Evolutionary conservation across 176 grass and related monocot species (phyloP).

Genomic region (Musa acuminata): DNA sequence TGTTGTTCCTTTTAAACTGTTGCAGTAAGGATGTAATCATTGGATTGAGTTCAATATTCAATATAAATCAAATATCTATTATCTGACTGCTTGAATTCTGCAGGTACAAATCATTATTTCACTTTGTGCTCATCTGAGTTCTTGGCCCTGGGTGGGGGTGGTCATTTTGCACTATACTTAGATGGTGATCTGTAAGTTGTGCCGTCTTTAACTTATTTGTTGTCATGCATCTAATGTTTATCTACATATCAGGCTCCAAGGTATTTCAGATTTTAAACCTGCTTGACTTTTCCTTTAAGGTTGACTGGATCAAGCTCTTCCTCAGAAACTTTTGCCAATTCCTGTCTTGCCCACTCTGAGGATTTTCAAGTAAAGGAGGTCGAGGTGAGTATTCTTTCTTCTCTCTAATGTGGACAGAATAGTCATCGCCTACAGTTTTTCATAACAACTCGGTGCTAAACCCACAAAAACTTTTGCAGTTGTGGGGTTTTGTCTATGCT

Average conservation of each 20-base stretch:
- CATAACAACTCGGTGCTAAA: not conserved
- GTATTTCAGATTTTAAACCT: not conserved
- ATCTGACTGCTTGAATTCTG: constrained; percentile 17
- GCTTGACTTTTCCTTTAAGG: constrained; percentile 18
- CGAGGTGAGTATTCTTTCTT: constrained; percentile 29
- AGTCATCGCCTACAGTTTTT: not conserved
- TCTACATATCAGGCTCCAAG: not conserved
- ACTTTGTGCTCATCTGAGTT: constrained; percentile 73
- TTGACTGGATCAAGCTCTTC: constrained; percentile 83
- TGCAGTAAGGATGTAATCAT: too few relatives aligned
- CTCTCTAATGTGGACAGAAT: not conserved
- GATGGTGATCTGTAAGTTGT: constrained; percentile 77
- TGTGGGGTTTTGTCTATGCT: constrained; percentile 94
- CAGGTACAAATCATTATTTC: constrained; percentile 89
- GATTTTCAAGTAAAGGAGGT: constrained; percentile 87
- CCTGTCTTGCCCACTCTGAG: constrained; percentile 57
- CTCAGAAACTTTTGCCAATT: constrained; percentile 88
- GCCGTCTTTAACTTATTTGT: not conserved
- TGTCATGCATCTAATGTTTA: not conserved
- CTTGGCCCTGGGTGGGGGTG: constrained; percentile 83
- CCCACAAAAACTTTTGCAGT: constrained; percentile 29
- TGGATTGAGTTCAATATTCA: too few relatives aligned
- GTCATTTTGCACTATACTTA: constrained; percentile 96
- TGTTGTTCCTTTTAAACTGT: too few relatives aligned
- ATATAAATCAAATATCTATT: not conserved